Evolutionary conservation across 2,329 filamentous ascomycete species (phyloP), one percentile per base, ranked within the genome.

Genomic region (Colletotrichum musae): DNA sequence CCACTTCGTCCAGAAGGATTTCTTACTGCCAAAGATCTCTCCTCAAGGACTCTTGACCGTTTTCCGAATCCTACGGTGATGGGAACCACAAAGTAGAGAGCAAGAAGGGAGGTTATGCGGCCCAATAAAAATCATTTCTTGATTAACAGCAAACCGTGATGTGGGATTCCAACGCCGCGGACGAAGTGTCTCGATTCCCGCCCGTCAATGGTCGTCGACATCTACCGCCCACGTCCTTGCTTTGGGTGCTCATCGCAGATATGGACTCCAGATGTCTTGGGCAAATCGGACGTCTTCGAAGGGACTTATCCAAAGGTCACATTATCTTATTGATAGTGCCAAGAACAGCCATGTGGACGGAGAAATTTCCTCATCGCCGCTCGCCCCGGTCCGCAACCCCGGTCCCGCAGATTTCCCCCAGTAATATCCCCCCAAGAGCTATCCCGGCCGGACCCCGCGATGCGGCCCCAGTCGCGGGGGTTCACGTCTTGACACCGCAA

Each of bases 341-440:
- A 68, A 68, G 60, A 59, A 59, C 41, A 32, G 15, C 16, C 65
- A 58, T 65, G 16, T 68, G 61, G 48, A 68, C 60, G 61, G 65
- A 68, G 65, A 68, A 68, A 68, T 47, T 36, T 65, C 47, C 21
- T 12, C 53, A 54, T 16, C 47, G 26, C 48, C n/a, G 21, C 26
- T 36, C 54, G 48, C 65, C 61, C 60, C 65, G 39, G 54, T 58
- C 53, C 39, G 48, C n/a, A 24, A 53, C 53, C 41, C 60, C 47
- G 47, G 60, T 24, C 47, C 61, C 48, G 54, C 53, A 54, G 13
- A 45, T 59, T 58, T 58, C 60, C 52, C 65, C 48, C 60, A 68
- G 61, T 59, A 48, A 59, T 15, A 65, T 39, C 7, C 12, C 32
- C 48, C 28, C 41, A 53, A 52, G 51, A 50, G n/a, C 54, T 68